phyloP scores from a whole-genome alignment of 805 yeast species.

The Barnettozyma salicaria region DNA sequence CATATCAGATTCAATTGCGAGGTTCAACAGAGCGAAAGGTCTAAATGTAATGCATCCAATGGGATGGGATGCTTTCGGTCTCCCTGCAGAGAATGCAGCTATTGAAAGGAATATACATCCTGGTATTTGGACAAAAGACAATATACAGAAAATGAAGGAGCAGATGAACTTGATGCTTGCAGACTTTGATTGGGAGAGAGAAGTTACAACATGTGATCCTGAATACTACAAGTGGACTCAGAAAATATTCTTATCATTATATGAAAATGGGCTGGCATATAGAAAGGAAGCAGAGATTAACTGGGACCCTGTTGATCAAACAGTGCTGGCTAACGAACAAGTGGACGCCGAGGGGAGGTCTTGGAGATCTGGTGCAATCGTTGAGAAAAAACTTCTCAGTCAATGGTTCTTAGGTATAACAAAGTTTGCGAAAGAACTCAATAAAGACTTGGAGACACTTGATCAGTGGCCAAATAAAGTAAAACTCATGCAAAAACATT shows the following conservation, averaged over 20 bases:
- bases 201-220: slow-evolving; percentile 78
- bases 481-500: slow-evolving; percentile 81
- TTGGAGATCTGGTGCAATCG: slow-evolving; percentile 96
- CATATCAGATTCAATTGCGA: slow-evolving; percentile 75
- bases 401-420: slow-evolving; percentile 97
- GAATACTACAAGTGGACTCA: slow-evolving; percentile 94
- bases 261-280: slow-evolving; percentile 77
- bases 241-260: slow-evolving; percentile 66
- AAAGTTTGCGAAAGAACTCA: slow-evolving; percentile 62
- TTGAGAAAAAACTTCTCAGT: slow-evolving; percentile 70
- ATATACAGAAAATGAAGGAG: slow-evolving; percentile 78
- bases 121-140: slow-evolving; percentile 71
- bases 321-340: slow-evolving; percentile 95
- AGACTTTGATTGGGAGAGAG: slow-evolving; percentile 92
- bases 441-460: slow-evolving; percentile 55
- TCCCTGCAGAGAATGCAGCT: slow-evolving; percentile 98
- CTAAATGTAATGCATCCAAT: slow-evolving; percentile 83
- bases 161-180: slow-evolving; percentile 77
- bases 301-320: slow-evolving; percentile 96
- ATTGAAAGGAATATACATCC: slow-evolving; percentile 79
- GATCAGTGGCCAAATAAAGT: slow-evolving; percentile 86
- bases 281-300: slow-evolving; percentile 83
- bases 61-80: slow-evolving; percentile 99
- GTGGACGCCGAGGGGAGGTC: slow-evolving; percentile 87
- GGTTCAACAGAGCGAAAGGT: slow-evolving; percentile 75